phyloP scores from a whole-genome alignment of 2,329 filamentous ascomycete genomes.

The Orbilia oligospora region DNA sequence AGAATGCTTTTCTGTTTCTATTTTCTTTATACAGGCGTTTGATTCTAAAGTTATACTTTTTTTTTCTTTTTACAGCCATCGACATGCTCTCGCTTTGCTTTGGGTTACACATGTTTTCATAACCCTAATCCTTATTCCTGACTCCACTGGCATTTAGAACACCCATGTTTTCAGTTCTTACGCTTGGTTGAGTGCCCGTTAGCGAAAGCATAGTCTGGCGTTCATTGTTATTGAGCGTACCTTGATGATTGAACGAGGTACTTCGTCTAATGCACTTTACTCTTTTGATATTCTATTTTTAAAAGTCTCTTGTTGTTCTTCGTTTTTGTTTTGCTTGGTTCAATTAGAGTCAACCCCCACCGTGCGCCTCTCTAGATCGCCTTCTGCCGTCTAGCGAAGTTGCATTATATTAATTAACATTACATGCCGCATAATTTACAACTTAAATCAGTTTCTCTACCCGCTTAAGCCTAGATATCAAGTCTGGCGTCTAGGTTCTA shows the following conservation, averaged over 20 bases:
- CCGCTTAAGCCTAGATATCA: background rate
- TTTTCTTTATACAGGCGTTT: conserved; percentile 16
- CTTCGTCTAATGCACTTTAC: background rate
- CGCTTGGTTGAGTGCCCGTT: conserved; percentile 38
- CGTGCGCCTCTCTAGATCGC: background rate
- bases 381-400: background rate
- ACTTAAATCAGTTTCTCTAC: background rate
- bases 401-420: background rate
- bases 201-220: conserved; percentile 45
- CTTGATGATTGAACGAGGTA: conserved; percentile 12
- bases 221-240: conserved; percentile 21
- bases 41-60: background rate
- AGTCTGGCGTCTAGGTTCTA: too few species aligned
- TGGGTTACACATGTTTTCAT: background rate
- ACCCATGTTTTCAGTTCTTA: conserved; percentile 31
- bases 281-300: background rate
- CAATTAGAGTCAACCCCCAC: too few species aligned
- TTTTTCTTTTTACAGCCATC: conserved; percentile 10
- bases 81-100: background rate
- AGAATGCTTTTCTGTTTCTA: conserved; percentile 5
- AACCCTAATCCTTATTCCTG: conserved; percentile 5
- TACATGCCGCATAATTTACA: background rate
- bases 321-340: too few species aligned
- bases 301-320: background rate
- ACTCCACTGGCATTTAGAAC: conserved; percentile 23